A percentile compares a stretch with the other conserved stretches of the same genome.
phyloP scores from a whole-genome alignment of 305 asterid species.

The Petunia hybrid region DNA sequence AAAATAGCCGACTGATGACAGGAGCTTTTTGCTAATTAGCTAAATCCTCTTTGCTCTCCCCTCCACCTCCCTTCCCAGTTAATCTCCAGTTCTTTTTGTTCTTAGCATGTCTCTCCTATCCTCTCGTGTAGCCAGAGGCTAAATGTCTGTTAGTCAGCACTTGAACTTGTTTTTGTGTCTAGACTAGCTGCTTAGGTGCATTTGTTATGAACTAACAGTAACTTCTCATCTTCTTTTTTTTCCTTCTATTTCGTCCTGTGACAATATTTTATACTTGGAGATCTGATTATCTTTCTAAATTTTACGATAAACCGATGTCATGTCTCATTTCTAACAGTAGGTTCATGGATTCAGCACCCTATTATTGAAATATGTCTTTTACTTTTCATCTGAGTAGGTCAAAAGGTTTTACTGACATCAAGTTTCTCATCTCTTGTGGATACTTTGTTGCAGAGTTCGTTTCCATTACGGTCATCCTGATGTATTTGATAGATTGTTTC shows the following conservation, averaged over 20 bases:
- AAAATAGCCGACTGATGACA: neutral
- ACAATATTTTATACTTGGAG: slow-evolving; percentile 1
- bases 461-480: slow-evolving; percentile 99
- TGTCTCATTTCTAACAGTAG: neutral
- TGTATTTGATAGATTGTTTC: slow-evolving; percentile 93
- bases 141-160: slow-evolving; percentile 19
- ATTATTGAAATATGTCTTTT: neutral
- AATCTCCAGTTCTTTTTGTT: slow-evolving; percentile 4
- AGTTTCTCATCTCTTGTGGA: slow-evolving; percentile 29
- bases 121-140: slow-evolving; percentile 16
- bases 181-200: neutral
- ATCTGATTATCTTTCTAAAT: neutral
- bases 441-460: slow-evolving; percentile 74
- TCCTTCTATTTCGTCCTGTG: neutral
- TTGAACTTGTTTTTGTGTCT: neutral
- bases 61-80: neutral
- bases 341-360: slow-evolving; percentile 7
- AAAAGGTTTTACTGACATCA: slow-evolving; percentile 30
- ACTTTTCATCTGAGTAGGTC: slow-evolving; percentile 1
- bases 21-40: slow-evolving; percentile 29
- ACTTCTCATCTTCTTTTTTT: neutral
- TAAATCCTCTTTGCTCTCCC: neutral
- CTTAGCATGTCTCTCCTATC: neutral
- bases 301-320: neutral
- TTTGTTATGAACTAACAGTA: neutral